Percentiles rank a stretch among this genome's conserved stretches.
phyloP scores from a whole-genome alignment of 2,329 filamentous ascomycete species.

The Scolecobasidium constrictum region DNA sequence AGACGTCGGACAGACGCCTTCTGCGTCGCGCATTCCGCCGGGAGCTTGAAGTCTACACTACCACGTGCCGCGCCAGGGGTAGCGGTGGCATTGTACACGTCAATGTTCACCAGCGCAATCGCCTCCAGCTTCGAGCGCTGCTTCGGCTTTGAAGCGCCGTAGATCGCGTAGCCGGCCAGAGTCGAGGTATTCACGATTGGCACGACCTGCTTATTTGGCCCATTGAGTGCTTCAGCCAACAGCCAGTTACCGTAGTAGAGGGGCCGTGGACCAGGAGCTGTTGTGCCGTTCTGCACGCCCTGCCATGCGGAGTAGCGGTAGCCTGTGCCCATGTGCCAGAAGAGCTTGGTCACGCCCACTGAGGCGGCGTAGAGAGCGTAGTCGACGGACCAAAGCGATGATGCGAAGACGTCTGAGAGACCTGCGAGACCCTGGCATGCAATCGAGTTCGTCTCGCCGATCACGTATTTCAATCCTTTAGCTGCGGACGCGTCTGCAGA shows the following conservation, averaged over 20 bases:
- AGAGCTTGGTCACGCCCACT: background rate
- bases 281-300: background rate
- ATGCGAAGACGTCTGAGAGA: background rate
- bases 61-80: too few species aligned
- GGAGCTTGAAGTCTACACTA: too few species aligned
- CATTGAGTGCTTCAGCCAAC: background rate
- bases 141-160: too few species aligned
- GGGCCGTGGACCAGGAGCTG: background rate
- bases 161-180: background rate
- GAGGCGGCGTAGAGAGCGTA: background rate
- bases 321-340: background rate
- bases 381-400: background rate
- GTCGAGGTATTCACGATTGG: background rate
- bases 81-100: background rate
- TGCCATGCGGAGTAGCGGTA: background rate
- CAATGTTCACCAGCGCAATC: background rate
- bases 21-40: too few species aligned
- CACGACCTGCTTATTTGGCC: background rate
- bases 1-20: too few species aligned
- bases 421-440: background rate
- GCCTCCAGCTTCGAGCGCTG: background rate
- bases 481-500: too few species aligned
- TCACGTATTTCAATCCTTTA: too few species aligned
- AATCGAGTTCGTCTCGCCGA: background rate
- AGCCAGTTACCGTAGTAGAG: background rate